Conservation (phyloP, 495 filamentous ascomycete genomes). For the Penicillium salamii region DNA sequence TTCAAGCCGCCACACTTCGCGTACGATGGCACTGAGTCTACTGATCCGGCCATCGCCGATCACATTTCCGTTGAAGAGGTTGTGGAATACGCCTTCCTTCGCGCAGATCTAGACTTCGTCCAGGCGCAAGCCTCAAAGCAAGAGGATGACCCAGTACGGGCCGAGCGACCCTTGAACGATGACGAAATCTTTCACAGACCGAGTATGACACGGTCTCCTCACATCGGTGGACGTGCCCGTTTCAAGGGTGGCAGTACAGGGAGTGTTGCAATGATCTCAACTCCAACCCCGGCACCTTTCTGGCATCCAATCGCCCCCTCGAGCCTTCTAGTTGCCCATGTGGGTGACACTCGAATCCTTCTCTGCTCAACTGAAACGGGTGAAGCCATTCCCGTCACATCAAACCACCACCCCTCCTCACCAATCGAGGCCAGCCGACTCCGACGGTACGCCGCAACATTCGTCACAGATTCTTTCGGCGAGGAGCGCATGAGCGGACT, state of each 20-base stretch:
- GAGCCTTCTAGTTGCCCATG: slow-evolving; percentile 82
- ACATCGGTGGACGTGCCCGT: slow-evolving; percentile 66
- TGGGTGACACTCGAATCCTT: slow-evolving; percentile 88
- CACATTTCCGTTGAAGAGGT: slow-evolving; percentile 46
- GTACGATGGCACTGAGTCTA: slow-evolving; percentile 24
- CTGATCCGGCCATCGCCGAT: slow-evolving; percentile 3
- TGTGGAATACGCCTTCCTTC: slow-evolving; percentile 86
- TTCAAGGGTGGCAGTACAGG: slow-evolving; percentile 93
- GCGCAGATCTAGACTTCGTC: slow-evolving; percentile 89
- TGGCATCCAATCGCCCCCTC: slow-evolving; percentile 87
- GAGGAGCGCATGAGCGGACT: slow-evolving; percentile 93
- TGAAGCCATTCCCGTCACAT: slow-evolving; percentile 73
- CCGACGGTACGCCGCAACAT: slow-evolving; percentile 78
- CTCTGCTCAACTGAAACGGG: slow-evolving; percentile 81
- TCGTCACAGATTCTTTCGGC: slow-evolving; percentile 93
- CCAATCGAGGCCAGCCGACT: slow-evolving; percentile 80
- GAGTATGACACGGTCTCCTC: slow-evolving; percentile 48
- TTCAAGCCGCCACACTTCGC: slow-evolving; percentile 73
- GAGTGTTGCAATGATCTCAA: slow-evolving; percentile 84
- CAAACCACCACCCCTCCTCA: slow-evolving; percentile 84
- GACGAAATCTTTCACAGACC: slow-evolving; percentile 74
- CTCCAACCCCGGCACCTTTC: slow-evolving; percentile 85
- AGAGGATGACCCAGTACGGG: slow-evolving; percentile 62
- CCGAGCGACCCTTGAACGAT: slow-evolving; percentile 74
- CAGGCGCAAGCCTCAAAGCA: slow-evolving; percentile 74